These are phyloP conservation scores for Gyromitra esculenta DNA, from an alignment of 2,329 filamentous ascomycete genomes.

Conservation along the genomic window DNA sequence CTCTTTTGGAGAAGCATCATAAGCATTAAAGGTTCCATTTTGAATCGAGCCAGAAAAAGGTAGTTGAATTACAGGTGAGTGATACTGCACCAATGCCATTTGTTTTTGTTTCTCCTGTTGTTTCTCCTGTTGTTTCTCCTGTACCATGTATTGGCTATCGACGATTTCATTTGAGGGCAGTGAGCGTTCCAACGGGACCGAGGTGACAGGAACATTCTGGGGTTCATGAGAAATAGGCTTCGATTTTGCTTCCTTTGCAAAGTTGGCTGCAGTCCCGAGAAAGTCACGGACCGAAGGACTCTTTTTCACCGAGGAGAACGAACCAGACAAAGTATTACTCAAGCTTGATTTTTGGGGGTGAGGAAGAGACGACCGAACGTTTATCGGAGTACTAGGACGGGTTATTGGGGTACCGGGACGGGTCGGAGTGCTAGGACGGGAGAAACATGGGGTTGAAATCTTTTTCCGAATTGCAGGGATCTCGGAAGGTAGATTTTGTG, in stretches of 20 bases:
- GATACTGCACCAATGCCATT: constrained; percentile 49
- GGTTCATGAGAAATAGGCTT: constrained; percentile 24
- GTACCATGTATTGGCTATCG: constrained; percentile 29
- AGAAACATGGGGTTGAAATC: constrained; percentile 43
- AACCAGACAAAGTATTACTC: constrained; percentile 40
- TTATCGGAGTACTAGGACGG: constrained; percentile 46
- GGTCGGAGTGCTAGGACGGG: constrained; percentile 37
- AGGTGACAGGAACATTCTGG: constrained; percentile 4
- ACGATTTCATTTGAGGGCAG: constrained; percentile 11
- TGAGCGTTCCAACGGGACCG: constrained; percentile 13
- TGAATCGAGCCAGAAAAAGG: constrained; percentile 24
- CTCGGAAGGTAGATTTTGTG: constrained; percentile 32
- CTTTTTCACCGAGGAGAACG: constrained; percentile 45
- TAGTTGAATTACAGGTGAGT: constrained; percentile 46
- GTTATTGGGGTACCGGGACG: constrained; percentile 39
- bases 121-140: constrained; percentile 15
- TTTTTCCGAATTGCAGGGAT: constrained; percentile 44
- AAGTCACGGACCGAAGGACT: constrained; percentile 48
- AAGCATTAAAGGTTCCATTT: constrained; percentile 32
- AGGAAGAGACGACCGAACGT: constrained; percentile 48
- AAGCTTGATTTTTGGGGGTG: constrained; percentile 34
- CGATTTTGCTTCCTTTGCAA: constrained; percentile 42
- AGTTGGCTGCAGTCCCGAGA: constrained; percentile 44
- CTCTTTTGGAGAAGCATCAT: constrained; percentile 25
- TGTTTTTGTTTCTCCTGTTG: constrained; percentile 40